A percentile compares a stretch with the other conserved stretches of the same genome.
Evolutionary conservation across 2,329 filamentous ascomycete species (phyloP).

Genomic region (Apiospora aurea): DNA sequence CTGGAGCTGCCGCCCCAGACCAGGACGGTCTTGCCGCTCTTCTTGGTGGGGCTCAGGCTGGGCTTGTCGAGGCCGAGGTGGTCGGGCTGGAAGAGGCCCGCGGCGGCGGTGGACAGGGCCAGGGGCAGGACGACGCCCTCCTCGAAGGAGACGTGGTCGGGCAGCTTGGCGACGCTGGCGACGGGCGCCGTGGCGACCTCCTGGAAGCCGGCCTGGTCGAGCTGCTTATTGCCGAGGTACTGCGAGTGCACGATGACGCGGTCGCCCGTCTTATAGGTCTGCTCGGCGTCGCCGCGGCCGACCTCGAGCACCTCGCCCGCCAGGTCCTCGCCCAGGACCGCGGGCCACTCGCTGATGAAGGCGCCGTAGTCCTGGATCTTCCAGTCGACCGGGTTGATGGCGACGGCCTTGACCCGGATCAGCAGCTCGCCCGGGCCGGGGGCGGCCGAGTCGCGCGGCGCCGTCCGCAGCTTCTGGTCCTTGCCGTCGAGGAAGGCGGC

Average conservation of each 20-base stretch:
- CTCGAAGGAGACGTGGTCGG: constrained; percentile 29
- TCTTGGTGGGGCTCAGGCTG: not conserved
- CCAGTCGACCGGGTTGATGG: constrained; percentile 46
- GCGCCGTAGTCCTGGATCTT: constrained; percentile 42
- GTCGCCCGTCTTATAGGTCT: constrained; percentile 33
- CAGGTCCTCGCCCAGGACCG: constrained; percentile 36
- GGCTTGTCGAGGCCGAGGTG: constrained; percentile 23
- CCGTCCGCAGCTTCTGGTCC: constrained; percentile 15
- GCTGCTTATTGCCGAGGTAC: constrained; percentile 13
- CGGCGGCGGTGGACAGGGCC: constrained; percentile 31
- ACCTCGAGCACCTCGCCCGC: constrained; percentile 33
- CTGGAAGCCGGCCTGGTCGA: constrained; percentile 31
- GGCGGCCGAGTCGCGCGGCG: not conserved
- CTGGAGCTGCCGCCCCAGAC: constrained; percentile 46
- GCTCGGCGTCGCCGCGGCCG: constrained; percentile 30
- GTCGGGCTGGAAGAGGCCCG: constrained; percentile 29
- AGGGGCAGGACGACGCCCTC: constrained; percentile 33
- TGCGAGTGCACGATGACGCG: constrained; percentile 43
- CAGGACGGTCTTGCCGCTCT: constrained; percentile 24
- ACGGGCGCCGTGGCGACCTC: constrained; percentile 26
- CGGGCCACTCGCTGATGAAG: constrained; percentile 33
- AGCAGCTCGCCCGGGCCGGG: constrained; percentile 26
- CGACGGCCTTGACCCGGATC: constrained; percentile 35
- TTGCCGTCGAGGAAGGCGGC: constrained; percentile 24
- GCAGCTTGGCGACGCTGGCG: constrained; percentile 27